Percentiles rank a stretch among this genome's conserved stretches.
phyloP scores from a whole-genome alignment of 2,329 filamentous ascomycete genomes.

The Hypoxylon sp. region DNA sequence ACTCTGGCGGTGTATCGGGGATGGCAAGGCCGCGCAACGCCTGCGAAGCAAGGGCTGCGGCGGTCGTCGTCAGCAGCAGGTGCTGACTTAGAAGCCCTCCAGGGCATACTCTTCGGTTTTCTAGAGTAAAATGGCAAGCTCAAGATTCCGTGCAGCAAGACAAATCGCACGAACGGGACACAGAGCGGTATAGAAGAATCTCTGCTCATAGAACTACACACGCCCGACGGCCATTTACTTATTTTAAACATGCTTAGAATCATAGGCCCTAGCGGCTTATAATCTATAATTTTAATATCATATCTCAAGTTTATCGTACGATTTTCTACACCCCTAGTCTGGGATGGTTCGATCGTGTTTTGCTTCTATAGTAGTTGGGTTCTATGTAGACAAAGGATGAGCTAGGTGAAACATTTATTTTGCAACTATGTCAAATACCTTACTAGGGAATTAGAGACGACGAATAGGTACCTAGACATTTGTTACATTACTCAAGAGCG shows the following conservation, averaged over 20 bases:
- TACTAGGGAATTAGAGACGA: too few species aligned
- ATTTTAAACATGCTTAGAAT: neutral
- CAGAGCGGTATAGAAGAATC: neutral
- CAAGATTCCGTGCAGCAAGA: neutral
- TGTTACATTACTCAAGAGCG: too few species aligned
- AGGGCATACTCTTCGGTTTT: neutral
- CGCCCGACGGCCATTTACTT: neutral
- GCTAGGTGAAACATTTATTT: too few species aligned
- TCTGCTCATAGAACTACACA: neutral
- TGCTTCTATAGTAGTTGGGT: too few species aligned
- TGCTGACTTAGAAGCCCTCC: neutral
- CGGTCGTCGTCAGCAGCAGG: neutral
- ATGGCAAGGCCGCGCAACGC: neutral
- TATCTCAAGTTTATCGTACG: constrained; percentile 6
- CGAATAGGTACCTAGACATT: too few species aligned
- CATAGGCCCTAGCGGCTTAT: constrained; percentile 14
- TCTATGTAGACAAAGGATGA: too few species aligned
- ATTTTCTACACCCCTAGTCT: neutral
- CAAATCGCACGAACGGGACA: neutral
- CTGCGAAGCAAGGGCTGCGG: neutral
- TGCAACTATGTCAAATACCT: too few species aligned
- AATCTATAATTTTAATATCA: constrained; percentile 32
- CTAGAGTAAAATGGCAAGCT: neutral
- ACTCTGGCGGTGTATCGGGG: neutral
- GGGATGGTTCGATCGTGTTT: neutral